Evolutionary conservation across 352 stramenopile genomes (phyloP).

Genomic region (Thraustochytrium striatum): DNA sequence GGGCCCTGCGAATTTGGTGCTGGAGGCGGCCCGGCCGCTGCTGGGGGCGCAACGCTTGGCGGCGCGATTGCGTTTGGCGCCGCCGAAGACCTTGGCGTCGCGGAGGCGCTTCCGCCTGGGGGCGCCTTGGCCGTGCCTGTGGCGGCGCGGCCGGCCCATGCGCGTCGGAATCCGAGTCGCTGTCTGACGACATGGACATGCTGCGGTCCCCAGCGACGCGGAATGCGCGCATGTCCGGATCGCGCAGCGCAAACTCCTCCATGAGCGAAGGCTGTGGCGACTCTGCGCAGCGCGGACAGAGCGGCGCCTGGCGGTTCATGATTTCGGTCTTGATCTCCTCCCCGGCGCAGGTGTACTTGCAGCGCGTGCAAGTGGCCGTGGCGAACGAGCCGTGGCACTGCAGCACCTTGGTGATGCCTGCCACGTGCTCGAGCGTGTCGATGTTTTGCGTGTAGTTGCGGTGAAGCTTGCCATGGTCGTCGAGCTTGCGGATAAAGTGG

Average conservation of each 20-base stretch:
- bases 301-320: not conserved
- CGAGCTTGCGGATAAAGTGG: slow-evolving; percentile 81
- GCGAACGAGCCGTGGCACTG: slow-evolving; percentile 88
- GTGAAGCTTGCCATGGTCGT: slow-evolving; percentile 84
- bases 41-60: not conserved
- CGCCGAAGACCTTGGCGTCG: too few relatives aligned
- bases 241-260: slow-evolving; percentile 33
- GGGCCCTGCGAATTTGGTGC: too few relatives aligned
- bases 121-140: too few relatives aligned
- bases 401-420: slow-evolving; percentile 80
- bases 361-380: slow-evolving; percentile 81
- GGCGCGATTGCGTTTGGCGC: not conserved
- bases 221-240: slow-evolving; percentile 24
- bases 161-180: slow-evolving; percentile 15
- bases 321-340: slow-evolving; percentile 54
- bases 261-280: slow-evolving; percentile 15
- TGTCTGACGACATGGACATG: slow-evolving; percentile 27
- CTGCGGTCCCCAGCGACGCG: not conserved
- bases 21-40: too few relatives aligned
- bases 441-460: slow-evolving; percentile 97
- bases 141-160: too few relatives aligned
- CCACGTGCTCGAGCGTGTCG: slow-evolving; percentile 85
- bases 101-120: too few relatives aligned
- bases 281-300: slow-evolving; percentile 30
- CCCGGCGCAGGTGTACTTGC: slow-evolving; percentile 51